Evolutionary conservation across 2,329 filamentous ascomycete species (phyloP), one percentile per base, ranked within the genome.

Genomic region (Exophiala dermatitidis): DNA sequence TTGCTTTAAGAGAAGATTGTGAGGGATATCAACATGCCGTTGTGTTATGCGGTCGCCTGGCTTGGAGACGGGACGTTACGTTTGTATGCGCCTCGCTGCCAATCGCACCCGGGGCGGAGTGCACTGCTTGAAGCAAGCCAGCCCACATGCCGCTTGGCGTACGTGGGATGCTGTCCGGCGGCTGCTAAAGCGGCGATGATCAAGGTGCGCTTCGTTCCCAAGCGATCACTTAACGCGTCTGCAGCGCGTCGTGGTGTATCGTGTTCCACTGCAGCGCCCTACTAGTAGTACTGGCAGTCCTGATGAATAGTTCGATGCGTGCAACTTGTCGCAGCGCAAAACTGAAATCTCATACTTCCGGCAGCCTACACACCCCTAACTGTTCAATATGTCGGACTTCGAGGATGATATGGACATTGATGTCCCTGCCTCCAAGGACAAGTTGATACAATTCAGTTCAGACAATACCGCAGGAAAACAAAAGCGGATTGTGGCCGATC

Each of bases 401-500:
- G 77, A 77, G 52, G 83, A 86, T 71, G 81, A 82, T 59, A 86
- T 88, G 81, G 84, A 87, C 61, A 70, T 86, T 48, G 84, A 86
- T 71, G 77, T 72, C 49, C 75, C 77, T 34, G 71, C 71, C 31
- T 62, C 64, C 41, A 71, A 73, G 55, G 74, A 77, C 60, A 70
- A 72, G 54, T 67, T 73, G 1, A 74, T 85, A 48, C 72, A 77
- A 52, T 96, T 96, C 72, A 86, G 83, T 52, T 85, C 88, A 29
- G 83, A 87, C 58, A 81, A 82, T 62, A 81, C 78, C 10, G 77
- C 72, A 60, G 71, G 78, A 60, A 95, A 96, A 71, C 90, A 91
- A 68, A 97, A 97, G 73, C 82, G 90, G 64, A 91, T 86, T 64
- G 88, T 88, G 45, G 91, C 91, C 37, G 95, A 98, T 68, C 76